These are phyloP conservation scores for Neurospora hispaniola DNA, from an alignment of 495 filamentous ascomycete species.

Conservation along the genomic window DNA sequence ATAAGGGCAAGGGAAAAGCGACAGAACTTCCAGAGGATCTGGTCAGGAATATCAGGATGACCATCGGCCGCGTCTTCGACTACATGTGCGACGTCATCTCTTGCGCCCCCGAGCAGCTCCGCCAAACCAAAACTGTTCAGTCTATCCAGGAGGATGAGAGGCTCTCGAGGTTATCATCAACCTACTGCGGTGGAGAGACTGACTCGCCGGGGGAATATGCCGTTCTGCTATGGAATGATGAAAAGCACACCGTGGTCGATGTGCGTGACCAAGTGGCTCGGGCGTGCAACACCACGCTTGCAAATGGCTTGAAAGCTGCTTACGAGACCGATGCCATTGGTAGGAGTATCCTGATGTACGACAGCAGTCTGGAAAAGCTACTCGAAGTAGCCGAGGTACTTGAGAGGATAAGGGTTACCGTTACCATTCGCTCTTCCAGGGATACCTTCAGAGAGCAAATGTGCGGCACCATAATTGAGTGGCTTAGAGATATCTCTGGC, in stretches of 20 bases:
- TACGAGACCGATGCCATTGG: slow-evolving; percentile 82
- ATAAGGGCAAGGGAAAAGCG: slow-evolving; percentile 57
- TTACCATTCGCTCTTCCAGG: slow-evolving; percentile 83
- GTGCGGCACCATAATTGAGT: slow-evolving; percentile 96
- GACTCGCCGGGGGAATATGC: slow-evolving; percentile 57
- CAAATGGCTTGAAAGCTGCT: slow-evolving; percentile 63
- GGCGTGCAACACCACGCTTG: slow-evolving; percentile 64
- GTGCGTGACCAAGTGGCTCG: slow-evolving; percentile 80
- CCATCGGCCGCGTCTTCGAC: slow-evolving; percentile 74
- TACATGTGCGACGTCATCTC: slow-evolving; percentile 97
- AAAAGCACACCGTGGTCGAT: slow-evolving; percentile 94
- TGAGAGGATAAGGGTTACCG: slow-evolving; percentile 91
- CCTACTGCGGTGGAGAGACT: slow-evolving; percentile 57
- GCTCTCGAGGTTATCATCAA: slow-evolving; percentile 60
- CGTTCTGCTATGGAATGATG: slow-evolving; percentile 93
- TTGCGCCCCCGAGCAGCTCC: slow-evolving; percentile 90
- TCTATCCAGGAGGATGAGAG: slow-evolving; percentile 73
- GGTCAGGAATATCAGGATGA: slow-evolving; percentile 62
- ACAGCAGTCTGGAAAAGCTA: slow-evolving; percentile 56
- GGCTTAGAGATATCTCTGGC: slow-evolving; percentile 85
- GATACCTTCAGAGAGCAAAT: slow-evolving; percentile 97
- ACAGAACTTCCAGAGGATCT: slow-evolving; percentile 61
- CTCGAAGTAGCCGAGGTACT: slow-evolving; percentile 69
- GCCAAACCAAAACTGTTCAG: slow-evolving; percentile 70
- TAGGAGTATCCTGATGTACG: slow-evolving; percentile 70